These are phyloP conservation scores for Neurospora sp. DNA, from an alignment of 495 filamentous ascomycete genomes.

Conservation along the genomic window DNA sequence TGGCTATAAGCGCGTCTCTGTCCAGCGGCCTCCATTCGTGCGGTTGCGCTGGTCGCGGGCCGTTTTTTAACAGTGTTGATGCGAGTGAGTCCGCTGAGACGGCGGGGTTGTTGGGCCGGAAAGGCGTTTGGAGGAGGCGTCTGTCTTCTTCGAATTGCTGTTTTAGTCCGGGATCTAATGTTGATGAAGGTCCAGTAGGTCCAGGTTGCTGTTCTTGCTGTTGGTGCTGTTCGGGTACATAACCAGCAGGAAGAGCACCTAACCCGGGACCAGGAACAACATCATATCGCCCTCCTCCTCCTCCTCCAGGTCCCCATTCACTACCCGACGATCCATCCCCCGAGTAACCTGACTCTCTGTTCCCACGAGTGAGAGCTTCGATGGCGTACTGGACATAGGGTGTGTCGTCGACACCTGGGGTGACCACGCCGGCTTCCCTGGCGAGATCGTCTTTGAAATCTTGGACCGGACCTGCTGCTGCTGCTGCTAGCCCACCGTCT, in stretches of 20 bases:
- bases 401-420: slow-evolving; percentile 37
- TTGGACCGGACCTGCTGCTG: slow-evolving; percentile 20
- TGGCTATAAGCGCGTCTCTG: slow-evolving; percentile 8
- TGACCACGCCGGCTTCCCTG: slow-evolving; percentile 33
- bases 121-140: neutral
- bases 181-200: neutral
- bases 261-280: neutral
- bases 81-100: slow-evolving; percentile 22
- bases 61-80: slow-evolving; percentile 15
- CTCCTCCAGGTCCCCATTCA: slow-evolving; percentile 4
- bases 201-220: neutral
- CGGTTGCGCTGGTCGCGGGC: slow-evolving; percentile 12
- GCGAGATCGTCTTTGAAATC: slow-evolving; percentile 35
- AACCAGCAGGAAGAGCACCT: neutral
- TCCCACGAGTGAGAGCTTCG: slow-evolving; percentile 30
- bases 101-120: slow-evolving; percentile 2
- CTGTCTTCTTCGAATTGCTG: neutral
- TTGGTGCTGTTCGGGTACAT: slow-evolving; percentile 1
- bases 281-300: neutral
- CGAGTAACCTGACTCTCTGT: slow-evolving; percentile 21
- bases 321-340: slow-evolving; percentile 18
- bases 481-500: slow-evolving; percentile 17
- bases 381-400: slow-evolving; percentile 40
- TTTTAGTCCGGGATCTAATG: neutral
- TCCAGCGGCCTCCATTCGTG: slow-evolving; percentile 21